Evolutionary conservation across 2,329 filamentous ascomycete genomes (phyloP), one percentile per base, ranked within the genome.

Genomic region (Fusarium sp.): DNA sequence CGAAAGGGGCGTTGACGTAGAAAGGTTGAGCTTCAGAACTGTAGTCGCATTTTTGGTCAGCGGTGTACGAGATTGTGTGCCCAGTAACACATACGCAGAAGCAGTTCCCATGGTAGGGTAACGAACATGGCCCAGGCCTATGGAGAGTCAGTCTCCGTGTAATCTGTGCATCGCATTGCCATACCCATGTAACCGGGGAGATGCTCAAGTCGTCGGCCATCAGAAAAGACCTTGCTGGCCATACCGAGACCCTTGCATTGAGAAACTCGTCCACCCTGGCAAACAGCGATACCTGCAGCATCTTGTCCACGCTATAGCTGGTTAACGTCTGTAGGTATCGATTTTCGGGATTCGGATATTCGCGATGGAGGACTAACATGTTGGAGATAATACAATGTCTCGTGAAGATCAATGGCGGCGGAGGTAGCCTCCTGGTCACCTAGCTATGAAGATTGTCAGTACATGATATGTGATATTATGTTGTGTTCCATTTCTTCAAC

Each of bases 181-280:
- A 60, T 69, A 70, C 94, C 94, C 93, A 96, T 95, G 82, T 90
- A 96, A 38, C 95, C 95, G 18, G 94, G 80, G 44, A 81, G 60
- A 44, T 79, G 64, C 43, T 88, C 85, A 44, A 95, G 87, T 70
- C 93, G 89, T 67, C 90, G 88, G 74, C 94, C 95, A 73, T 97
- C 93, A 60, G 92, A 87, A 83, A 97, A 97, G 76, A 97, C 94
- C 80, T 75, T 73, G 53, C 61, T 53, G 30, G 72, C 95, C 88
- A 97, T 92, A 62, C 95, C 95, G 80, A 95, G 94, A 74, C 94
- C 94, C 85, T 98, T 98, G 86, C 93, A 93, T 81, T 97, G 94
- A 81, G 92, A 96, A 75, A 97, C 92, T 47, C 94, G 89, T 70
- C 95, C 95, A 40, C 93, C 93, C 85, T 88, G 75, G 88, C 92